These are phyloP conservation scores for Astrephomene gubernaculifera DNA, from an alignment of 139 green algal species.

Conservation along the genomic window DNA sequence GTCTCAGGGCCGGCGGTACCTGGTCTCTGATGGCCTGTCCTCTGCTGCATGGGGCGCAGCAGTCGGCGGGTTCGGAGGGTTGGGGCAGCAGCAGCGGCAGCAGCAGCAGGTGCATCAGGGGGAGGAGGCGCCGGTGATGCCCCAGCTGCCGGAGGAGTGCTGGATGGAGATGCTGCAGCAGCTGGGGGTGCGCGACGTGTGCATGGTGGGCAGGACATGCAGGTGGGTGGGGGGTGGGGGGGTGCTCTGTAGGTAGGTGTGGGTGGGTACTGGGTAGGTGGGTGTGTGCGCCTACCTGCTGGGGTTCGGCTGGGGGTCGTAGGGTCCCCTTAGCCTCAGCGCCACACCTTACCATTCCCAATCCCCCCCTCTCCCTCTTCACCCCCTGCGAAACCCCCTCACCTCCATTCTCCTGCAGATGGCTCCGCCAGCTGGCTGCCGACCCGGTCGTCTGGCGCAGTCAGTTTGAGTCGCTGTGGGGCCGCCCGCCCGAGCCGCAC, in stretches of 20 bases:
- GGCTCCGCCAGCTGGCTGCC: constrained; percentile 41
- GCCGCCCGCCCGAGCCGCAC: background rate
- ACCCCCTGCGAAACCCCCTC: no score
- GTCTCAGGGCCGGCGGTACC: no score
- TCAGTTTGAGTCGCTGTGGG: constrained; percentile 47
- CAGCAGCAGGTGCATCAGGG: background rate
- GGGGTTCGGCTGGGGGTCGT: no score
- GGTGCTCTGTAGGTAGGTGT: background rate
- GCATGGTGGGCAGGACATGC: constrained; percentile 44
- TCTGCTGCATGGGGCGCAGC: background rate
- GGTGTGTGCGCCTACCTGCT: no score
- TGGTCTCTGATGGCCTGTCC: background rate
- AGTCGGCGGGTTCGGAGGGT: background rate
- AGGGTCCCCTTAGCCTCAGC: no score
- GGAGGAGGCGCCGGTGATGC: constrained; percentile 10
- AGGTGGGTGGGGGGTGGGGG: background rate
- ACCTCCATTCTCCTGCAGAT: no score
- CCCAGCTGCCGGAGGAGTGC: constrained; percentile 56
- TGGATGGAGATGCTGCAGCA: constrained; percentile 56
- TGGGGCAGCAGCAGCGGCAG: background rate
- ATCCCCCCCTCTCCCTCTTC: no score
- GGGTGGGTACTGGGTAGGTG: background rate
- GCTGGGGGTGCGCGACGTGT: constrained; percentile 59
- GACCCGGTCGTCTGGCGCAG: constrained; percentile 34
- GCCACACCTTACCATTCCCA: no score